These are phyloP conservation scores for Stropharia rugosoannulata DNA, from an alignment of 768 basidiomycete species.

Conservation along the genomic window DNA sequence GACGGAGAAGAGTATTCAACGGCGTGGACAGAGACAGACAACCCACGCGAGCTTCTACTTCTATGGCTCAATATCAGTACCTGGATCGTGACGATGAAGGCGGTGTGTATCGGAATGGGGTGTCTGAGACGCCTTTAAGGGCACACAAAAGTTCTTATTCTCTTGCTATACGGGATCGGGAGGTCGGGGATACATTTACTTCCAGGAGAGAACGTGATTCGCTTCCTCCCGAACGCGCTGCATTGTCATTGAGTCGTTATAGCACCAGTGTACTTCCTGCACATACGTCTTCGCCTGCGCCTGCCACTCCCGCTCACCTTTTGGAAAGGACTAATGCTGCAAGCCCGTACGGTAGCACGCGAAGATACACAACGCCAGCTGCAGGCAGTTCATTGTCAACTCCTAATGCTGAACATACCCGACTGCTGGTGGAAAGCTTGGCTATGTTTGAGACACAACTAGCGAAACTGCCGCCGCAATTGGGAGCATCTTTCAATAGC, in stretches of 20 bases:
- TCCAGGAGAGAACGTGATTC: slow-evolving; percentile 16
- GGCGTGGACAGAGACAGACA: slow-evolving; percentile 18
- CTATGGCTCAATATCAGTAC: slow-evolving; percentile 52
- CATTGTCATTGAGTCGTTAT: slow-evolving; percentile 23
- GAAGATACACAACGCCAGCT: slow-evolving; percentile 20
- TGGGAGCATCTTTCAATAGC: slow-evolving; percentile 10
- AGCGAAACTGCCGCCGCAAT: slow-evolving; percentile 42
- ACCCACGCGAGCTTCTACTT: slow-evolving; percentile 46
- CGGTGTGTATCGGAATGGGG: slow-evolving; percentile 15
- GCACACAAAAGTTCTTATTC: slow-evolving; percentile 41
- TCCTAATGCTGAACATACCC: slow-evolving; percentile 54
- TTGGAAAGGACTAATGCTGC: slow-evolving; percentile 18
- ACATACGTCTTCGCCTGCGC: slow-evolving; percentile 14
- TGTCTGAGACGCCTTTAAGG: slow-evolving; percentile 3
- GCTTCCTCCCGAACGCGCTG: slow-evolving; percentile 16
- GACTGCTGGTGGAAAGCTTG: slow-evolving; percentile 70
- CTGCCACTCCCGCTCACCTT: slow-evolving; percentile 16
- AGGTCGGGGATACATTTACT: slow-evolving; percentile 12
- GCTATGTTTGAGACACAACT: slow-evolving; percentile 69
- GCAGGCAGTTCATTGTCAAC: slow-evolving; percentile 17
- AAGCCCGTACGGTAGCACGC: slow-evolving; percentile 24
- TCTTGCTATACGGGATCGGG: slow-evolving; percentile 21
- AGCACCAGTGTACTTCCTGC: slow-evolving; percentile 9
- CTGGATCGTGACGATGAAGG: slow-evolving; percentile 20
- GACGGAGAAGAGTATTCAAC: slow-evolving; percentile 20